Evolutionary conservation across 345 rosid genomes (phyloP), one percentile per base, ranked within the genome.

Genomic region (Ceriops decandra): DNA sequence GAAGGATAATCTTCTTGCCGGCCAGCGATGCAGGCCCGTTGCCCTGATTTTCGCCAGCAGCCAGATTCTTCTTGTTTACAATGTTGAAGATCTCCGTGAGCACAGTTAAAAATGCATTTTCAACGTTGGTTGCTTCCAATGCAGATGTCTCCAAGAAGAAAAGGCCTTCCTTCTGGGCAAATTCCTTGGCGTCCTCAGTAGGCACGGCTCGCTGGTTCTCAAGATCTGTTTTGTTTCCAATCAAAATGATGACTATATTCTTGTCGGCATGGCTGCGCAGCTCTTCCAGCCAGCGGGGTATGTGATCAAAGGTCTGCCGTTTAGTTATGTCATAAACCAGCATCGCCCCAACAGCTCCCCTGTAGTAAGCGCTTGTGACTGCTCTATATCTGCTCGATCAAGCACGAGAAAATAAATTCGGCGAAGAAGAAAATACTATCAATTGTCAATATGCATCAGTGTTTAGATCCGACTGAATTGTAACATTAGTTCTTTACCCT

Each of bases 101-200:
- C 31, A 71, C 65, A 0, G 72, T 76, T 30, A 62, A 10, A 57
- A 76, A 76, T 24, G 80, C 80, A 4, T 57, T 47, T 62, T 76
- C 80, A 7, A 71, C 80, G 49, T 76, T 76, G 8, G 72, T 71
- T 7, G 75, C 71, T 53, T 76, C 68, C 22, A 76, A 66, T 42
- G 80, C 76, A 2, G 80, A 76, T 28, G 80, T 71, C 72, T 76
- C 80, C 69, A 71, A 51, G 64, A 71, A 76, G 63, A 67, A 76
- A 6, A 76, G 69, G 28, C 72, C 59, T 76, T 76, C 76, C 65
- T 63, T 62, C 67, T 71, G 69, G 2, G 76, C 75, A 31, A 76
- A 71, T 15, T 71, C 80, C 49, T 71, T 71, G 28, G 76, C 80
- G 35, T 76, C 80, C 57, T 76, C 72, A n/a, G 17, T 51, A 21